Conservation (phyloP, 73 alveolate species). For the Breviolum minutum region DNA sequence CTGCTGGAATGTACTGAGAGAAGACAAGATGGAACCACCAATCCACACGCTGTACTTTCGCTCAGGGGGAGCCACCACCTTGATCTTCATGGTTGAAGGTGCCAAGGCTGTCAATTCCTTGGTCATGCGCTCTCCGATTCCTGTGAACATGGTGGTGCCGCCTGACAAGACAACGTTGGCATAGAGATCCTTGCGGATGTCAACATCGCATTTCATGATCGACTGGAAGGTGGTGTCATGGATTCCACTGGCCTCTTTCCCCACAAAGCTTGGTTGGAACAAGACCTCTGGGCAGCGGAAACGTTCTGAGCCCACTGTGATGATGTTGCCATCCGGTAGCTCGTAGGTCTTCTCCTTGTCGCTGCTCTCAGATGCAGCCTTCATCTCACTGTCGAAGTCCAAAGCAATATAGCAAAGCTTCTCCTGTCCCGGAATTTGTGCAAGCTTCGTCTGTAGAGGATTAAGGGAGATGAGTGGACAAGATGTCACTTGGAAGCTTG, state of each 20-base stretch:
- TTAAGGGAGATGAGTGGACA: too few relatives aligned
- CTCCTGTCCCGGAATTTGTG: slow-evolving; percentile 96
- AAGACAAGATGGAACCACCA: slow-evolving; percentile 99
- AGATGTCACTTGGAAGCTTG: too few relatives aligned
- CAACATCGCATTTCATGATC: slow-evolving; percentile 97
- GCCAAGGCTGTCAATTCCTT: slow-evolving; percentile 98
- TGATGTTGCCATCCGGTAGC: slow-evolving; percentile 97
- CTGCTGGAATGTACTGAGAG: slow-evolving; percentile 98
- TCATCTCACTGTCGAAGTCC: slow-evolving; percentile 97
- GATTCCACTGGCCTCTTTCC: slow-evolving; percentile 97
- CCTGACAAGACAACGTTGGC: slow-evolving; percentile 98
- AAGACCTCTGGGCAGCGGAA: slow-evolving; percentile 96
- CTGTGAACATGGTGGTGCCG: slow-evolving; percentile 99
- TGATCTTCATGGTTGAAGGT: slow-evolving; percentile 98
- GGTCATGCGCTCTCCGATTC: slow-evolving; percentile 99
- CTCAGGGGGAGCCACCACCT: slow-evolving; percentile 98
- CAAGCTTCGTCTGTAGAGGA: slow-evolving; percentile 89
- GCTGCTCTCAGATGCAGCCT: slow-evolving; percentile 96
- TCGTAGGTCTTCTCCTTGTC: slow-evolving; percentile 97
- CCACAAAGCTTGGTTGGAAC: slow-evolving; percentile 97
- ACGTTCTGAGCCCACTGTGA: slow-evolving; percentile 97
- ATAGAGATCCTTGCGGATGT: slow-evolving; percentile 98
- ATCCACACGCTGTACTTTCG: slow-evolving; percentile 98
- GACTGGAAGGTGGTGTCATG: slow-evolving; percentile 97
- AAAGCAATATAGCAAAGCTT: slow-evolving; percentile 97